Evolutionary conservation across 495 filamentous ascomycete genomes (phyloP).

Genomic region (Aspergillus asperescens): DNA sequence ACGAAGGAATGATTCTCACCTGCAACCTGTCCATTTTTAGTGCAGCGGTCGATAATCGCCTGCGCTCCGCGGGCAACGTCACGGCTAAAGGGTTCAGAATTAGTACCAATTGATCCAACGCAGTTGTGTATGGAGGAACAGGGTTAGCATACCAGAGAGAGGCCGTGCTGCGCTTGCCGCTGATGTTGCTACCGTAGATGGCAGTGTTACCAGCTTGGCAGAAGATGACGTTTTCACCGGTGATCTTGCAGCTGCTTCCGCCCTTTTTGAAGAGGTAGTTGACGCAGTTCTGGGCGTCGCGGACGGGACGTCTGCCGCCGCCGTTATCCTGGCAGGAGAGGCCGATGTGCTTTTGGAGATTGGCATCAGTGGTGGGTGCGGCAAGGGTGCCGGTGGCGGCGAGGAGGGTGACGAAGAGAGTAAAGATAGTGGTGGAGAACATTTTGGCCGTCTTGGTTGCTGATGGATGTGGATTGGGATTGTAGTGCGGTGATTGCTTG

Average conservation of each 20-base stretch:
- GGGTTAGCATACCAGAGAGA: constrained; percentile 1
- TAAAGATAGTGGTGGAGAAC: no score
- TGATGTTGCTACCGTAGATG: not conserved
- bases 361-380: not conserved
- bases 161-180: not conserved
- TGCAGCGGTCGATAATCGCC: constrained; percentile 7
- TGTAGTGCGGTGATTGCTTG: no score
- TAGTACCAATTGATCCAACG: not conserved
- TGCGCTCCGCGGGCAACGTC: not conserved
- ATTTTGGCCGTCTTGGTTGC: no score
- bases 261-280: not conserved
- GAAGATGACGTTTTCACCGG: not conserved
- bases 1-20: not conserved
- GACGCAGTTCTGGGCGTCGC: constrained; percentile 6
- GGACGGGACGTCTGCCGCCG: constrained; percentile 6
- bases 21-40: not conserved
- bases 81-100: not conserved
- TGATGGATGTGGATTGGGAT: no score
- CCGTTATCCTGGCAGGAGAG: constrained; percentile 6
- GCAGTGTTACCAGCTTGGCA: constrained; percentile 1
- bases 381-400: not conserved
- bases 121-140: no score
- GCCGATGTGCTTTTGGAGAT: not conserved
- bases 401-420: no score
- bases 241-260: not conserved